Evolutionary conservation across 139 green algal species (phyloP).

Genomic region (Chlorella sp.): DNA sequence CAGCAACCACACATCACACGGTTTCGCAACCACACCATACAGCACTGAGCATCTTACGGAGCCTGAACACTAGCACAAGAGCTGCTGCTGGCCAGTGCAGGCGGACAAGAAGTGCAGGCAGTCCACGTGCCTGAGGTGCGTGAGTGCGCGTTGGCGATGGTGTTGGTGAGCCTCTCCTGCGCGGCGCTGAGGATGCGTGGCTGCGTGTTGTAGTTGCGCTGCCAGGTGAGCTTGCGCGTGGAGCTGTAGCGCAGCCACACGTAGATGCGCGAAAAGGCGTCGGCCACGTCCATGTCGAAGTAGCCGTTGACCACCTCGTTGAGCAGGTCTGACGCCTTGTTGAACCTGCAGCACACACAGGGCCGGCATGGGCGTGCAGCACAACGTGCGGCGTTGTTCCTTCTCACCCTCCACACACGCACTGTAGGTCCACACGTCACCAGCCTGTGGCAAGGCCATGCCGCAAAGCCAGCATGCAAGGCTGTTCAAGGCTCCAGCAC

Average conservation of each 20-base stretch:
- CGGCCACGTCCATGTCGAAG: slow-evolving; percentile 47
- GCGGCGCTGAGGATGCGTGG: slow-evolving; percentile 80
- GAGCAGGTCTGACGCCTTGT: slow-evolving; percentile 84
- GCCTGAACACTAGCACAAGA: background rate
- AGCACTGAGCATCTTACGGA: background rate
- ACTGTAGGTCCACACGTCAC: no score
- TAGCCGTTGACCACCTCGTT: slow-evolving; percentile 48
- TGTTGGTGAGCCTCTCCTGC: slow-evolving; percentile 86
- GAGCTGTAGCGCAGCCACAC: slow-evolving; percentile 92
- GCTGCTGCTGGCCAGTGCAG: background rate
- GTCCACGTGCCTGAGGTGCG: slow-evolving; percentile 14
- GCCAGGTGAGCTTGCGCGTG: slow-evolving; percentile 95
- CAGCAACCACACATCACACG: background rate
- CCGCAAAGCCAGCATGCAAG: no score
- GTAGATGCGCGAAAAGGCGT: slow-evolving; percentile 71
- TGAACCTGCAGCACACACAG: slow-evolving; percentile 51
- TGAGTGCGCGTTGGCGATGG: slow-evolving; percentile 57
- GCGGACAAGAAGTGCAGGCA: background rate
- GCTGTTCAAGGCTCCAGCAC: background rate
- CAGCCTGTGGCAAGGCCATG: no score
- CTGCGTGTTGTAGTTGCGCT: slow-evolving; percentile 99
- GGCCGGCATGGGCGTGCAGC: no score
- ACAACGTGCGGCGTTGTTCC: no score
- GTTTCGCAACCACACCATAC: background rate
- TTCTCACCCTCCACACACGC: no score